Base-by-base conservation (phyloP, 768 basidiomycete genomes). In the Rhodotorula graminis region DNA sequence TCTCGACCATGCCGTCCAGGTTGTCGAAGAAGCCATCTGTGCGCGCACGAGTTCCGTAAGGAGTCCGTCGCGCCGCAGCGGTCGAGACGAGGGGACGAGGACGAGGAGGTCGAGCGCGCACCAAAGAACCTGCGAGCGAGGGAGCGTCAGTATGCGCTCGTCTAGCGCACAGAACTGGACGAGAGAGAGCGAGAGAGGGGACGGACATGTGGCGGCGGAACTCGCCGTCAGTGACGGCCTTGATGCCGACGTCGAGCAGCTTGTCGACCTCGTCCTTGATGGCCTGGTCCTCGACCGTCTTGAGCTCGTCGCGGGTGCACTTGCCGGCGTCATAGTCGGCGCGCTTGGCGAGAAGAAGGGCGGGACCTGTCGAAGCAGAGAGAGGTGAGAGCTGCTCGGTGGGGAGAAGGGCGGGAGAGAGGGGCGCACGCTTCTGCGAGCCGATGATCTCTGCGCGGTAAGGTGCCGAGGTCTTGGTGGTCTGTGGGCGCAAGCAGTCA, bases 11-110 rank as follows among this genome's bases (percentile, higher is more conserved):
- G 62, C 88, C 88, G 61, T 87, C 85, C 53, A 90, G 79, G 65
- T 85, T 87, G 76, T 89, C 85, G 78, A 88, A 88, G 42, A 89
- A 86, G 33, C 88, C 88, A 58, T 89, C 86, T 61, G 9, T 37
- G 59, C 2, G 3, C 3, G 8, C 19, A 12, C 8, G 25, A 52
- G 7, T 25, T 9, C 12, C 12, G 49, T 23, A 14, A 23, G 12
- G 19, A 49, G 23, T 49, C 49, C 12, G 49, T 25, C 19, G 18
- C 23, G 21, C 2, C 14, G 14, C 18, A 2, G 3, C 11, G n/a
- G 11, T 37, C 21, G 27, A n/a, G 44, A n/a, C 31, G 42, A 7
- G 15, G 5, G 25, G 27, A 8, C 25, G 50, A 52, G 27, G 12
- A 27, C n/a, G 53, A 46, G 18, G 44, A 12, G 44, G 44, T 46